Conservation (phyloP, 2,329 filamentous ascomycete genomes). For the Colletotrichum paranaense region DNA sequence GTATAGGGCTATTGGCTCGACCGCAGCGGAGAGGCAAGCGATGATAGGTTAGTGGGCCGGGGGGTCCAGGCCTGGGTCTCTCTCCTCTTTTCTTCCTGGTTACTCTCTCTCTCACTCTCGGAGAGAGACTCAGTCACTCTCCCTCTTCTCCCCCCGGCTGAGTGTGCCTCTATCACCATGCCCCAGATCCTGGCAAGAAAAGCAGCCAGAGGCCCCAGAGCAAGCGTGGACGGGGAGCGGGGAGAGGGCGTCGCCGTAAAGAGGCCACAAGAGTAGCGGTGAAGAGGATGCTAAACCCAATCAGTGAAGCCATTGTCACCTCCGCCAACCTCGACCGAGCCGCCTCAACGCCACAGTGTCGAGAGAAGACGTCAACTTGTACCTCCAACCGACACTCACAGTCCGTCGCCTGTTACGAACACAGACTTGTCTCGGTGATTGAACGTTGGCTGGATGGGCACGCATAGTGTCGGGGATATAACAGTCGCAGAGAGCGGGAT, state of each 20-base stretch:
- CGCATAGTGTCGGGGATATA: background rate
- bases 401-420: background rate
- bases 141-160: background rate
- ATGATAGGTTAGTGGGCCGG: conserved; percentile 21
- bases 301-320: conserved; percentile 31
- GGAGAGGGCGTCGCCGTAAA: conserved; percentile 38
- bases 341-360: conserved; percentile 35
- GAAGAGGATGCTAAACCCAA: conserved; percentile 36
- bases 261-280: conserved; percentile 39
- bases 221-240: background rate
- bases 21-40: conserved; percentile 28
- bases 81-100: background rate
- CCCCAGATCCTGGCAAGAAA: conserved; percentile 6
- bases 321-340: conserved; percentile 28
- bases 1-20: conserved; percentile 30
- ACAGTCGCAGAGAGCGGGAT: background rate
- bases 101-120: background rate
- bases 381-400: background rate
- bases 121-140: too few species aligned
- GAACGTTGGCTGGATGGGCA: background rate
- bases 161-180: conserved; percentile 1
- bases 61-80: conserved; percentile 23
- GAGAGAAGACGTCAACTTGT: conserved; percentile 4
- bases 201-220: background rate
- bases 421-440: conserved; percentile 17